phyloP scores from a whole-genome alignment of 768 basidiomycete genomes.

The Leccinum obscurum region DNA sequence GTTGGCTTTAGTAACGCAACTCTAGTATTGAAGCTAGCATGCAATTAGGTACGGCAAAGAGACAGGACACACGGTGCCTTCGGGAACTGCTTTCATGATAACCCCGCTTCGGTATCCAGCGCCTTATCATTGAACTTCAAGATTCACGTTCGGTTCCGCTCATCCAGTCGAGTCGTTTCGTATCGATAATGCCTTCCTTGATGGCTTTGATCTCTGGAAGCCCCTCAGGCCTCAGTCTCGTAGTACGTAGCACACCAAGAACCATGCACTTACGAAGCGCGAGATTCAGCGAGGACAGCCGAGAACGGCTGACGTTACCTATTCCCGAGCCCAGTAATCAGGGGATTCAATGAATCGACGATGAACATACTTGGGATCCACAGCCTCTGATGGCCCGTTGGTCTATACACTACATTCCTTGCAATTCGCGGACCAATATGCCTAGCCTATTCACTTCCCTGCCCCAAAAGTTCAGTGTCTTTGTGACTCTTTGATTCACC shows the following conservation, averaged over 20 bases:
- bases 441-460: conserved; percentile 52
- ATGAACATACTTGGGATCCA: not conserved
- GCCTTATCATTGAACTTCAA: not conserved
- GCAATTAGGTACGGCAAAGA: not conserved
- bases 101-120: not conserved
- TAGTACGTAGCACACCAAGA: no score
- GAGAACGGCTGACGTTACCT: not conserved
- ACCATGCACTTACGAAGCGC: not conserved
- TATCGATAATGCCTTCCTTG: not conserved
- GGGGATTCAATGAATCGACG: not conserved
- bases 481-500: no score
- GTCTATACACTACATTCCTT: not conserved
- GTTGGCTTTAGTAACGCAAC: not conserved
- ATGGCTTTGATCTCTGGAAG: not conserved
- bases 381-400: not conserved
- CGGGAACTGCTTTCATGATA: not conserved
- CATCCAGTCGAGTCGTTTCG: not conserved
- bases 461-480: conserved; percentile 43
- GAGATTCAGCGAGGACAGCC: not conserved
- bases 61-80: not conserved
- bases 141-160: not conserved
- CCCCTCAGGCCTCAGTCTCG: not conserved
- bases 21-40: not conserved
- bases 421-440: not conserved
- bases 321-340: not conserved